These are phyloP conservation scores for Penicillium sp. DNA, from an alignment of 2,329 filamentous ascomycete species.

Conservation along the genomic window DNA sequence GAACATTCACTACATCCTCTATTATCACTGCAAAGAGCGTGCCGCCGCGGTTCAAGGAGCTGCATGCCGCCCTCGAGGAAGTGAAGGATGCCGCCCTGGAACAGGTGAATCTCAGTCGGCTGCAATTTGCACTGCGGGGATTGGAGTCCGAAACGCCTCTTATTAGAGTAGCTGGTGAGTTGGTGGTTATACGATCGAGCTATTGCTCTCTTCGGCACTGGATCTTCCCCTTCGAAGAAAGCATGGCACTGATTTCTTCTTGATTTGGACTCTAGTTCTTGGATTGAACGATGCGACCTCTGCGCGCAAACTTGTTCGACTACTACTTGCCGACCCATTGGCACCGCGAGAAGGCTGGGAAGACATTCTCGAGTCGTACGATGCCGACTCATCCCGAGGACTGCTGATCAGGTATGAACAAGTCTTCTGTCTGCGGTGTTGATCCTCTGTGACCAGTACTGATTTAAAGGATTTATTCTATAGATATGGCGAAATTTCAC, in stretches of 20 bases:
- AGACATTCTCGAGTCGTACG: slow-evolving; percentile 53
- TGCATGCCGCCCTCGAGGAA: slow-evolving; percentile 55
- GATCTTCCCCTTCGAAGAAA: background rate
- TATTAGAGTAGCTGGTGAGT: slow-evolving; percentile 56
- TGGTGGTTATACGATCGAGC: background rate
- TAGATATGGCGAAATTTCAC: slow-evolving; percentile 56
- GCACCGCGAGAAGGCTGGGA: slow-evolving; percentile 66
- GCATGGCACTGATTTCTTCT: background rate
- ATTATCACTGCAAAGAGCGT: slow-evolving; percentile 57
- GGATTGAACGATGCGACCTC: slow-evolving; percentile 51
- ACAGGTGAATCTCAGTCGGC: slow-evolving; percentile 58
- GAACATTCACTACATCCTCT: slow-evolving; percentile 51
- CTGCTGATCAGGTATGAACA: slow-evolving; percentile 60
- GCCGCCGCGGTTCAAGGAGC: slow-evolving; percentile 51
- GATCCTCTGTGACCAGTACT: background rate
- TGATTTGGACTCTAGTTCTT: slow-evolving; percentile 42
- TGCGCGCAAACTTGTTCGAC: slow-evolving; percentile 62
- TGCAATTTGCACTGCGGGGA: slow-evolving; percentile 60
- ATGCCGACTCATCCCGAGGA: slow-evolving; percentile 54
- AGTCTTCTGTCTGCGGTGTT: background rate
- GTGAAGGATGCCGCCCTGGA: slow-evolving; percentile 54
- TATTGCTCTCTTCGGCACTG: background rate
- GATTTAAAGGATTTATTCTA: background rate
- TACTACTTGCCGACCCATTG: slow-evolving; percentile 71
- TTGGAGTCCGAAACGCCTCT: slow-evolving; percentile 56